These are phyloP conservation scores for Neurospora sp. DNA, from an alignment of 495 filamentous ascomycete species.

Conservation along the genomic window DNA sequence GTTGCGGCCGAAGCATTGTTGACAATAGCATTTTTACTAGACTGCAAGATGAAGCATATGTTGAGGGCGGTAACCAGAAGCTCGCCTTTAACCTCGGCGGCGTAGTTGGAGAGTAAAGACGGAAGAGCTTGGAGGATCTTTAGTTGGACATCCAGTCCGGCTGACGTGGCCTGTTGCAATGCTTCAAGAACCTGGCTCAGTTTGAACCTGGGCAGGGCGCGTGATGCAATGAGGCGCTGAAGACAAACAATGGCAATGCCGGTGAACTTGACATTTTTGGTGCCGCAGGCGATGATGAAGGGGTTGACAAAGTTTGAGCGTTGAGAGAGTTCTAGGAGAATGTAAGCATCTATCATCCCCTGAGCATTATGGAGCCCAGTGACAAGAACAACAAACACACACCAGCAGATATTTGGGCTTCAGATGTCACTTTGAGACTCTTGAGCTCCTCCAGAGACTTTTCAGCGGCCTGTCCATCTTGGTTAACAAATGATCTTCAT, in stretches of 20 bases:
- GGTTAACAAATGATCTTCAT: conserved; percentile 13
- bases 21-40: conserved; percentile 81
- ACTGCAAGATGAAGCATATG: conserved; percentile 83
- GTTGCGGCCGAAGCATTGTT: conserved; percentile 93
- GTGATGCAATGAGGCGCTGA: conserved; percentile 74
- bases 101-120: conserved; percentile 85
- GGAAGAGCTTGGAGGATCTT: conserved; percentile 93
- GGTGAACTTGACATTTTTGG: conserved; percentile 79
- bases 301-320: conserved; percentile 78
- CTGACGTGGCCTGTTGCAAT: conserved; percentile 63
- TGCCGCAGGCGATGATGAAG: conserved; percentile 84
- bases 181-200: conserved; percentile 79
- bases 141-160: conserved; percentile 83
- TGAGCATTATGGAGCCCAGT: not conserved
- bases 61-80: conserved; percentile 72
- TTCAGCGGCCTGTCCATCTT: conserved; percentile 65
- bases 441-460: conserved; percentile 89
- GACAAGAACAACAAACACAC: conserved; percentile 12
- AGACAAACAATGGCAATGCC: conserved; percentile 78
- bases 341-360: conserved; percentile 3
- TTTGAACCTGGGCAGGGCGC: conserved; percentile 59
- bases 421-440: conserved; percentile 60
- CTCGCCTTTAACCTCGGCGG: conserved; percentile 66
- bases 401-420: conserved; percentile 81
- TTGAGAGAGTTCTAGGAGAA: conserved; percentile 62